Conservation (phyloP, 352 stramenopile species). For the Saprolegnia diclina region DNA sequence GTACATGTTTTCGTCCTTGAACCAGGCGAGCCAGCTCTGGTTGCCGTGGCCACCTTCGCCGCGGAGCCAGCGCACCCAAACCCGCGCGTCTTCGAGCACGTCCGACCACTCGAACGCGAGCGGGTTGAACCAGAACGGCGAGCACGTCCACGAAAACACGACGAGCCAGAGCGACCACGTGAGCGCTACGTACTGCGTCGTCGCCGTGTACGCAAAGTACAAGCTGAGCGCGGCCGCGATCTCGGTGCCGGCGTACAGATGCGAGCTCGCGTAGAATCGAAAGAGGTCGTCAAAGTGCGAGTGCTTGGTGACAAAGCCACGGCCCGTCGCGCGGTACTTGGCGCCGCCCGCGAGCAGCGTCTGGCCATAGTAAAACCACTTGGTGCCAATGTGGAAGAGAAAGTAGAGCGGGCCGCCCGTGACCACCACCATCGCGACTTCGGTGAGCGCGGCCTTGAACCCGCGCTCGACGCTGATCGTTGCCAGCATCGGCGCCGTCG, state of each 20-base stretch:
- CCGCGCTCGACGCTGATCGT: constrained; percentile 97
- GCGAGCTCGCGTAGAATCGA: constrained; percentile 95
- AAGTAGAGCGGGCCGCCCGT: constrained; percentile 98
- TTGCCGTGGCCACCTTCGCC: constrained; percentile 87
- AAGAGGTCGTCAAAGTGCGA: constrained; percentile 97
- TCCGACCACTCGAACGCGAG: constrained; percentile 96
- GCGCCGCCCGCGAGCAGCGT: constrained; percentile 97
- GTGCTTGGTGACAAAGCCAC: constrained; percentile 98
- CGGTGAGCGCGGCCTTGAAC: constrained; percentile 91
- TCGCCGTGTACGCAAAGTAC: constrained; percentile 91
- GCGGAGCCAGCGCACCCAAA: constrained; percentile 93
- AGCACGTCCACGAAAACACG: constrained; percentile 88
- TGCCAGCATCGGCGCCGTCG: constrained; percentile 95
- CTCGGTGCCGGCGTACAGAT: constrained; percentile 45
- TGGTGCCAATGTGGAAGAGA: constrained; percentile 99
- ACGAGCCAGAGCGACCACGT: constrained; percentile 98
- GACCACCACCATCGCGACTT: constrained; percentile 94
- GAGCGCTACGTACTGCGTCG: constrained; percentile 94
- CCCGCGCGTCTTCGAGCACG: constrained; percentile 82
- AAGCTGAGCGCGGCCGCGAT: constrained; percentile 89
- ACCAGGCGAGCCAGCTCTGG: constrained; percentile 96
- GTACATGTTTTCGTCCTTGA: constrained; percentile 93
- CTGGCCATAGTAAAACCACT: constrained; percentile 98
- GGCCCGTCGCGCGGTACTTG: constrained; percentile 97
- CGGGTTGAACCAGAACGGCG: constrained; percentile 98